Evolutionary conservation across 164 flowering plant species (phyloP).

Genomic region (Nelumbo lutea): DNA sequence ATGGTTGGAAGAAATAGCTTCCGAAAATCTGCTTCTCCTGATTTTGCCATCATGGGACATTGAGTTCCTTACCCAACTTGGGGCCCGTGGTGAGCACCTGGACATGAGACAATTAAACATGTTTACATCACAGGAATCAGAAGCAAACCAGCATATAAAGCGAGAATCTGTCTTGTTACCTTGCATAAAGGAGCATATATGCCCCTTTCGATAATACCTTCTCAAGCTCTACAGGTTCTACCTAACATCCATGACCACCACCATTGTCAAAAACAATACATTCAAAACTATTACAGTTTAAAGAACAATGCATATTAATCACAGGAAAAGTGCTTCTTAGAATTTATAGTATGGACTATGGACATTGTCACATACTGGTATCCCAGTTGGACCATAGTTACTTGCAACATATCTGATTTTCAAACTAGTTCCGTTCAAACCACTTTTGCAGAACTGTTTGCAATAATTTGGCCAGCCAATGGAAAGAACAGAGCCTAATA

Average conservation of each 20-base stretch:
- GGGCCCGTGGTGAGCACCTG: slow-evolving; percentile 81
- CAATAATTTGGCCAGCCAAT: no score
- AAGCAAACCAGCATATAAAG: background rate
- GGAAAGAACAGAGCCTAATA: no score
- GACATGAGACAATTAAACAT: background rate
- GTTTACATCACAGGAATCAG: background rate
- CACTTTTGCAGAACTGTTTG: no score
- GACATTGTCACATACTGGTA: no score
- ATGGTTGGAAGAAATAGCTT: slow-evolving; percentile 15
- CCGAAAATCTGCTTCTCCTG: slow-evolving; percentile 14
- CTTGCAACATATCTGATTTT: no score
- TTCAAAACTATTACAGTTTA: background rate
- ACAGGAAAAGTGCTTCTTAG: background rate
- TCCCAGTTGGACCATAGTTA: no score
- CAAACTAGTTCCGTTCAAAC: no score
- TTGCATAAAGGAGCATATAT: slow-evolving; percentile 84
- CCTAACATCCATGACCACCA: slow-evolving; percentile 36
- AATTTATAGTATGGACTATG: no score
- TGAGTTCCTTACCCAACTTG: slow-evolving; percentile 46
- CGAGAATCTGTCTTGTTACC: slow-evolving; percentile 33
- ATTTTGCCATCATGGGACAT: slow-evolving; percentile 23
- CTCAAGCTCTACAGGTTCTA: slow-evolving; percentile 61
- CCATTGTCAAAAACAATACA: slow-evolving; percentile 1
- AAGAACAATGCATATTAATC: background rate
- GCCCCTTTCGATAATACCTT: slow-evolving; percentile 69